Percentiles rank a stretch among this genome's conserved stretches.
phyloP scores from a whole-genome alignment of 208 protist species.

The Trypanosomatidae sp. region DNA sequence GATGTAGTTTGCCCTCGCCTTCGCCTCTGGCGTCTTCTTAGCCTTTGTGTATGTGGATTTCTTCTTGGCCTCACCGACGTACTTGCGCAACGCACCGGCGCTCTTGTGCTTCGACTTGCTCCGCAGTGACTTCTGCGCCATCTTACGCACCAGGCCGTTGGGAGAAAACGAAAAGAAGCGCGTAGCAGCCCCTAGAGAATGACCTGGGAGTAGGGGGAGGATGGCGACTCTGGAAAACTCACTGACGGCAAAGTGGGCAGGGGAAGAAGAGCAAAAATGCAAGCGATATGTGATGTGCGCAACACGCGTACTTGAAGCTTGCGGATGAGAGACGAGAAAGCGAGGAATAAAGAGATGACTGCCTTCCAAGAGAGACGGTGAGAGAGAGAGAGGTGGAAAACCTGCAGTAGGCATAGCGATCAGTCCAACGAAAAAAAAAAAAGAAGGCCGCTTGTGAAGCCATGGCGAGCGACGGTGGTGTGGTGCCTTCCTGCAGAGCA shows the following conservation, averaged over 20 bases:
- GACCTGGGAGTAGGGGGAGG: neutral
- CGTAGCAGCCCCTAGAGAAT: neutral
- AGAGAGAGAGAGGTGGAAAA: neutral
- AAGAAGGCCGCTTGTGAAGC: neutral
- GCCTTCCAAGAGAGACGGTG: neutral
- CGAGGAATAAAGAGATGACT: neutral
- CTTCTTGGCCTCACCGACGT: constrained; percentile 80
- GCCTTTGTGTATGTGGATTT: constrained; percentile 76
- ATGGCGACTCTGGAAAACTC: neutral
- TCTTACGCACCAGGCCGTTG: constrained; percentile 6
- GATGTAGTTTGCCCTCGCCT: constrained; percentile 83
- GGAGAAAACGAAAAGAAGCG: neutral
- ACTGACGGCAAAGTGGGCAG: neutral
- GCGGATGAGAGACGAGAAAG: neutral
- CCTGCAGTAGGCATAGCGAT: neutral
- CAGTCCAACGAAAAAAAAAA: neutral
- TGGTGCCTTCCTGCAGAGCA: neutral
- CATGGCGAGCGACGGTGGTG: neutral
- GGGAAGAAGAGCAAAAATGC: neutral
- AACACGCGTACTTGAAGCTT: neutral
- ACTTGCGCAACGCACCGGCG: constrained; percentile 78
- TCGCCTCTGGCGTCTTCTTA: constrained; percentile 49
- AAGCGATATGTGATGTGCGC: neutral
- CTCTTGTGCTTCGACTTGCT: constrained; percentile 79
- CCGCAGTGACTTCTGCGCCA: constrained; percentile 79